Conservation (phyloP, 352 stramenopile species). For the Globisporangium apiculatum region DNA sequence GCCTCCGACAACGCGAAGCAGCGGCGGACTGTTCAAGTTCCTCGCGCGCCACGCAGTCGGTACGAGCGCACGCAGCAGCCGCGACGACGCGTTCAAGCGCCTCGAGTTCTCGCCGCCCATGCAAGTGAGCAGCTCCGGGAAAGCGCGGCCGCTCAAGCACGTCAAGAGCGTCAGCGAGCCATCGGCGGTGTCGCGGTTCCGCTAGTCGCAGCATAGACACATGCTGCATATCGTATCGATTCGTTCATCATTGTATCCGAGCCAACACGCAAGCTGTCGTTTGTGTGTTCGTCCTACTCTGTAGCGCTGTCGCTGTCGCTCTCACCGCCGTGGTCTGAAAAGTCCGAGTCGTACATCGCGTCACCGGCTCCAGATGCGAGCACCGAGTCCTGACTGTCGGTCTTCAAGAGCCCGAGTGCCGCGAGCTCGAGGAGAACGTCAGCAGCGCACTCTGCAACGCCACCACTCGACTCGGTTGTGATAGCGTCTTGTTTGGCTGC, state of each 20-base stretch:
- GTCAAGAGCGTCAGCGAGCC: background rate
- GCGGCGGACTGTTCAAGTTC: constrained; percentile 26
- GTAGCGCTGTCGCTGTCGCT: background rate
- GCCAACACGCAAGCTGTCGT: too few species aligned
- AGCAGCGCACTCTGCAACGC: background rate
- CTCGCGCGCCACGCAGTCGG: constrained; percentile 21
- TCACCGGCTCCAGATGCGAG: background rate
- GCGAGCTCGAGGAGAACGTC: background rate
- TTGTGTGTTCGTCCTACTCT: too few species aligned
- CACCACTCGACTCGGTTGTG: background rate
- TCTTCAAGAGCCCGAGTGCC: background rate
- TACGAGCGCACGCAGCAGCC: constrained; percentile 8
- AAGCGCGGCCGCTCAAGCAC: constrained; percentile 11
- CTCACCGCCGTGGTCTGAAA: constrained; percentile 11
- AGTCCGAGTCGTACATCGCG: constrained; percentile 20
- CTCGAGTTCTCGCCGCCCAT: constrained; percentile 56
- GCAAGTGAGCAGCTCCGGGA: constrained; percentile 24
- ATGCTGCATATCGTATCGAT: too few species aligned
- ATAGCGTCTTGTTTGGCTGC: background rate
- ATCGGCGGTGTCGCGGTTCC: background rate
- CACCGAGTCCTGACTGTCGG: constrained; percentile 1
- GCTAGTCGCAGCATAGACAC: background rate
- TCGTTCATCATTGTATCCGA: too few species aligned
- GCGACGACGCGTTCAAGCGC: constrained; percentile 20
- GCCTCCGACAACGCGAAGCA: background rate